Percentiles rank a stretch among this genome's conserved stretches.
Evolutionary conservation across 129 eudicot genomes (phyloP).

Genomic region (Erigeron canadensis): DNA sequence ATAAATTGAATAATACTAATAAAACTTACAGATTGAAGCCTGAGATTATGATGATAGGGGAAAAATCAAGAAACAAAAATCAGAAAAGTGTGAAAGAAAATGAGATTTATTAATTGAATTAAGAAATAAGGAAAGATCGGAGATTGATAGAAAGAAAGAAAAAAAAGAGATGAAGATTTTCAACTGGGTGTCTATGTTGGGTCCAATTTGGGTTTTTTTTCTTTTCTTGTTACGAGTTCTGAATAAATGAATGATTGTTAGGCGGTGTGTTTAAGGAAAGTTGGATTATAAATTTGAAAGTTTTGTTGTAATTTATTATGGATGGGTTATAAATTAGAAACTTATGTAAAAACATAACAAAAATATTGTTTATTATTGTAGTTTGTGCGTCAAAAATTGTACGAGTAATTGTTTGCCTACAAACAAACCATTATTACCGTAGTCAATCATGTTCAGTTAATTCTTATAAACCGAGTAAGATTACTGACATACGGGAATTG

Average conservation of each 20-base stretch:
- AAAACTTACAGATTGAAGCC: constrained; percentile 17
- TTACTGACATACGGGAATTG: too few relatives aligned
- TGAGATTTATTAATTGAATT: not conserved
- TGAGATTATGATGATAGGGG: constrained; percentile 20
- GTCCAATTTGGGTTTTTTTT: constrained; percentile 35
- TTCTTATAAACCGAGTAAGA: too few relatives aligned
- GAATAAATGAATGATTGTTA: constrained; percentile 24
- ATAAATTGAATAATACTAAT: not conserved
- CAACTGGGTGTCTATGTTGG: constrained; percentile 40
- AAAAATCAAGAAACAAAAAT: constrained; percentile 6
- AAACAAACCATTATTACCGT: too few relatives aligned
- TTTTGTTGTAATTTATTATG: too few relatives aligned
- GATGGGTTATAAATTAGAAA: too few relatives aligned
- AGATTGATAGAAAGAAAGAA: constrained; percentile 17
- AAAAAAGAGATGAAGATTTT: constrained; percentile 21
- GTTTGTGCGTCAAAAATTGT: too few relatives aligned
- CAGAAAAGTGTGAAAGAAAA: not conserved
- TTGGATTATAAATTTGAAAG: not conserved
- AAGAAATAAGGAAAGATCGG: constrained; percentile 27
- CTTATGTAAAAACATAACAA: too few relatives aligned
- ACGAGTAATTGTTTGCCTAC: too few relatives aligned
- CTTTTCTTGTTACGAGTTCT: not conserved
- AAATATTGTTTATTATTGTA: too few relatives aligned
- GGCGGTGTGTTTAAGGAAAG: constrained; percentile 9
- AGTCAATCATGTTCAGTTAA: too few relatives aligned